Evolutionary conservation across 2,329 filamentous ascomycete species (phyloP).

Genomic region (Orbilia ellipsospora): DNA sequence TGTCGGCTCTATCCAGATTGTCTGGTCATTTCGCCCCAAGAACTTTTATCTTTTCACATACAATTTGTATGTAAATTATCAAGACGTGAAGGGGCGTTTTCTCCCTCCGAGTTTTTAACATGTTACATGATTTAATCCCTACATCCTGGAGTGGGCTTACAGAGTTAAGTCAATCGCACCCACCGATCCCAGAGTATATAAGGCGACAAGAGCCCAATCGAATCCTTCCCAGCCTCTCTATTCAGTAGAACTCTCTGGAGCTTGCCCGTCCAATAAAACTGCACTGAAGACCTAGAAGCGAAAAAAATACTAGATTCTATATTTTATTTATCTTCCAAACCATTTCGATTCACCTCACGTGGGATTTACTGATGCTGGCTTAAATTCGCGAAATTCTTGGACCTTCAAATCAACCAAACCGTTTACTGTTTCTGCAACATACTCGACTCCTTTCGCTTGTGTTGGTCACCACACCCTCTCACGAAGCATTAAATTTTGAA

Average conservation of each 20-base stretch:
- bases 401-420: neutral
- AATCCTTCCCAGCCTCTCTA: slow-evolving; percentile 45
- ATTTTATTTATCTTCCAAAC: neutral
- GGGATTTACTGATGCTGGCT: slow-evolving; percentile 15
- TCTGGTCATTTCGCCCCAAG: slow-evolving; percentile 43
- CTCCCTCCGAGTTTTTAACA: slow-evolving; percentile 16
- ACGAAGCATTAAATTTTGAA: slow-evolving; percentile 9
- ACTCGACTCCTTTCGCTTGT: slow-evolving; percentile 25
- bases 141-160: slow-evolving; percentile 35
- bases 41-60: slow-evolving; percentile 35
- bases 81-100: slow-evolving; percentile 34
- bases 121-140: slow-evolving; percentile 41
- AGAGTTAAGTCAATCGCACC: slow-evolving; percentile 49
- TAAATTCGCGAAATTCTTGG: slow-evolving; percentile 4
- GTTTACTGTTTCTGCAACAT: slow-evolving; percentile 19
- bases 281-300: slow-evolving; percentile 19
- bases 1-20: slow-evolving; percentile 21
- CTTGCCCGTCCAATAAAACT: slow-evolving; percentile 21
- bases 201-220: slow-evolving; percentile 31
- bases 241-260: slow-evolving; percentile 45
- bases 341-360: slow-evolving; percentile 19
- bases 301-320: neutral
- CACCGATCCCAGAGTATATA: slow-evolving; percentile 42
- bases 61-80: slow-evolving; percentile 29
- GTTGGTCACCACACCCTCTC: slow-evolving; percentile 13